phyloP scores from a whole-genome alignment of 1,284 basidiomycete genomes.

The Marasmius sp. region DNA sequence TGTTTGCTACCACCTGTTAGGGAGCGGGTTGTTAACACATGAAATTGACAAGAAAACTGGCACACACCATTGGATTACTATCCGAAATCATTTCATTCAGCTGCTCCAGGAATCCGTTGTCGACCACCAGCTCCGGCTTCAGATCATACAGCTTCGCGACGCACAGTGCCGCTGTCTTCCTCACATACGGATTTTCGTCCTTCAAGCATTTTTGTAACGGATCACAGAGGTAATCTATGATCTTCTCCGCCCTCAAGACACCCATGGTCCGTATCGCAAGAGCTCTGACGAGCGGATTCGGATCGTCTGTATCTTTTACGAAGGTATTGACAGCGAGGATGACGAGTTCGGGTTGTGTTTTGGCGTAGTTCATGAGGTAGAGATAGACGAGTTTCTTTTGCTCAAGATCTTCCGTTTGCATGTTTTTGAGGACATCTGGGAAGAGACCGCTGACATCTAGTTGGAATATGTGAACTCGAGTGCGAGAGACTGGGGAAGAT shows the following conservation, averaged over 20 bases:
- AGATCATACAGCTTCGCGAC: conserved; percentile 97
- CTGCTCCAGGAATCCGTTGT: conserved; percentile 92
- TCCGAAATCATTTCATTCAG: conserved; percentile 92
- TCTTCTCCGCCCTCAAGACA: conserved; percentile 95
- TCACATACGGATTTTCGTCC: conserved; percentile 97
- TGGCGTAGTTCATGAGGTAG: conserved; percentile 98
- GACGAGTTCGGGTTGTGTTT: conserved; percentile 95
- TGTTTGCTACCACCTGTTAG: conserved; percentile 90
- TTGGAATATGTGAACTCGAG: conserved; percentile 5
- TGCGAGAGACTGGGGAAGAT: background rate
- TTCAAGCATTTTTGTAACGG: conserved; percentile 88
- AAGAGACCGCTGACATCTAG: conserved; percentile 93
- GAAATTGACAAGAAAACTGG: background rate
- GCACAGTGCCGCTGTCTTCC: conserved; percentile 94
- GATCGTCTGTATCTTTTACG: conserved; percentile 94
- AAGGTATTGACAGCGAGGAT: conserved; percentile 99
- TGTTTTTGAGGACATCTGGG: conserved; percentile 98
- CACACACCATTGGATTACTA: conserved; percentile 91
- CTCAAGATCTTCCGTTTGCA: conserved; percentile 93
- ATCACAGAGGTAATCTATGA: conserved; percentile 96
- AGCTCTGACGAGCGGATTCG: conserved; percentile 94
- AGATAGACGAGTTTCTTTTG: conserved; percentile 98
- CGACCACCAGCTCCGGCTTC: conserved; percentile 92
- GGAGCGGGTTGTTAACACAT: conserved; percentile 13
- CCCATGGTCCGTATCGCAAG: conserved; percentile 98